Base-by-base conservation (phyloP, 2,329 filamentous ascomycete species). In the Boeremia exigua region DNA sequence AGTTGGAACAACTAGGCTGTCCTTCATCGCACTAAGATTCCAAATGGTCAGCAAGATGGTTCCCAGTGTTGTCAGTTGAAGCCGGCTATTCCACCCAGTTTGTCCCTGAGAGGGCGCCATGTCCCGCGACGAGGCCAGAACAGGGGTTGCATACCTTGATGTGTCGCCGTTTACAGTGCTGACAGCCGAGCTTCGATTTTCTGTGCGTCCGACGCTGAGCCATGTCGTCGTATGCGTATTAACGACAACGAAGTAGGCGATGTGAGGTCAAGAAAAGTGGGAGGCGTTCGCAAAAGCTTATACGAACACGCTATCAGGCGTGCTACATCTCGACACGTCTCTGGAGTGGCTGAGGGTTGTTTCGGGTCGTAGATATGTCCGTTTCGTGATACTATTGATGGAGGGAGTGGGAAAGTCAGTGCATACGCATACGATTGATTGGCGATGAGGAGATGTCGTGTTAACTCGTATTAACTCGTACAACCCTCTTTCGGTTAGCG, bases 111-210 rank as follows among this genome's bases (percentile, higher is more conserved):
- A 23, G 9, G 19, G 25, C 8, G 17, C 17, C 8, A 17, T 23
- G 19, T 5, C 19, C 1, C 27, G n/a, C 12, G 9, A 42, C 14
- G 27, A 15, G 14, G 14, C n/a, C 6, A 14, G 33, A 10, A 3
- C 7, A 5, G 6, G 30, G 17, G 15, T 5, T 46, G 7, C 43
- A 11, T 15, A 61, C 65, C 65, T 67, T 68, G 51, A 67, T 59
- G 43, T 63, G 64, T 23, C 65, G 65, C 11, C 59, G 49, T 45
- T 68, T 68, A 47, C 65, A 68, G 25, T 58, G 50, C 11, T 58
- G 52, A 48, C 63, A 67, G 5, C 63, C 65, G 17, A 59, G 46
- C 17, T 61, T 56, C 8, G 63, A 65, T 47, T 68, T 68, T 25
- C 53, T 62, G 56, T 67, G 65, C 25, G 59, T 42, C 32, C 59